phyloP scores from a whole-genome alignment of 352 stramenopile genomes.

The Nothophytophthora sp. region DNA sequence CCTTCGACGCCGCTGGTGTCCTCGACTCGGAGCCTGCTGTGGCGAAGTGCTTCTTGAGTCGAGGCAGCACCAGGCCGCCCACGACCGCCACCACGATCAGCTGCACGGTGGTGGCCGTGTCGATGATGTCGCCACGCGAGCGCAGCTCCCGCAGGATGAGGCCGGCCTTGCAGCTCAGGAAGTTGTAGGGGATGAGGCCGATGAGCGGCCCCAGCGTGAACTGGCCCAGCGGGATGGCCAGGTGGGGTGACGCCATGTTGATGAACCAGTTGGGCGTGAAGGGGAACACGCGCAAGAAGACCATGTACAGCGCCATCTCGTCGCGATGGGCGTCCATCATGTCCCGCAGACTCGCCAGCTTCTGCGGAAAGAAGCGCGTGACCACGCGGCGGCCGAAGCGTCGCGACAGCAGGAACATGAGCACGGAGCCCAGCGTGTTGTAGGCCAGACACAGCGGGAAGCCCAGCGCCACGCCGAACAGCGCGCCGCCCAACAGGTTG shows the following conservation, averaged over 20 bases:
- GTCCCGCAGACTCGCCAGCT: conserved; percentile 44
- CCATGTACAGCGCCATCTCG: conserved; percentile 82
- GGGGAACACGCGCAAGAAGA: conserved; percentile 81
- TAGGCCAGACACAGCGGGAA: conserved; percentile 81
- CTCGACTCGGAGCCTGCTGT: conserved; percentile 12
- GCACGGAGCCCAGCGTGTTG: conserved; percentile 77
- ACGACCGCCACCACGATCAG: conserved; percentile 69
- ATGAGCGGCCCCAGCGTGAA: conserved; percentile 67
- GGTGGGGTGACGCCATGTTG: conserved; percentile 79
- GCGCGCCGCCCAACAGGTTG: conserved; percentile 70
- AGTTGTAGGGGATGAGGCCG: conserved; percentile 83
- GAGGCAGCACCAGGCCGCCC: conserved; percentile 57
- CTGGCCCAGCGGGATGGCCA: conserved; percentile 62
- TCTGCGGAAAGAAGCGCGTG: conserved; percentile 48
- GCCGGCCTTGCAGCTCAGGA: conserved; percentile 80
- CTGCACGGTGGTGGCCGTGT: conserved; percentile 73
- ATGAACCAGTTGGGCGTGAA: conserved; percentile 90
- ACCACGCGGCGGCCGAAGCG: conserved; percentile 58
- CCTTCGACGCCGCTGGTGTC: conserved; percentile 16
- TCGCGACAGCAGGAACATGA: conserved; percentile 76
- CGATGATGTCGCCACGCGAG: conserved; percentile 76
- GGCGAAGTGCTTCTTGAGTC: conserved; percentile 69
- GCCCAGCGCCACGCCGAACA: conserved; percentile 68
- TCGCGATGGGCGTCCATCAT: conserved; percentile 72
- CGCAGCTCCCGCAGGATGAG: conserved; percentile 72